Base-by-base conservation (phyloP, 2,329 filamentous ascomycete species). In the Paecilomyces niveus region DNA sequence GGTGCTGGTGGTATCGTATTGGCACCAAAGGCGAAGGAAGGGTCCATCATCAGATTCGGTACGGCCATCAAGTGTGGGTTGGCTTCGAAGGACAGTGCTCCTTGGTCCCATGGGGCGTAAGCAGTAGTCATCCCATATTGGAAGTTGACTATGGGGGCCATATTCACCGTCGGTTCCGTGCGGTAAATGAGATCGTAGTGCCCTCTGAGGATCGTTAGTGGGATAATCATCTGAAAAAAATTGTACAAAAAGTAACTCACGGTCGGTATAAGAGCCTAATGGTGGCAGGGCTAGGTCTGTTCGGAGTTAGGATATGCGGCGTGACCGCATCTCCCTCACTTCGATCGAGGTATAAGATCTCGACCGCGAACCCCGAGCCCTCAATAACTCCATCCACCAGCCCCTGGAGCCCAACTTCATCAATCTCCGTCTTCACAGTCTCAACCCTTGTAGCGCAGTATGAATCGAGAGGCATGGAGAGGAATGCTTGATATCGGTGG, bases 111-210 rank as follows among this genome's bases (percentile, higher is more conserved):
- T 22, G 70, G 64, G 26, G 65, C 57, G 61, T 71, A 75, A 60
- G 72, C 70, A 58, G 72, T 71, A 51, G 72, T 70, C 68, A 76
- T 70, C 57, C 66, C 71, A 60, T 74, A 75, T 61, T 76, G 75
- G 59, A 69, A 71, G 60, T 76, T 76, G 57, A 77, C 74, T 53
- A 75, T 64, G 31, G 72, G 73, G 51, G 69, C 63, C 68, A 74
- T 71, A 58, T 73, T 70, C 54, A 76, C 63, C 58, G 65, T 64
- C 33, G 67, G 66, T 63, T 83, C 82, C 29, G 81, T 78, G 70
- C 85, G 87, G 79, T 99, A 99, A 33, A 97, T 82, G 61, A 99
- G 87, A 73, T 97, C 94, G 74, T 97, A 99, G 75, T 97, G 94
- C 60, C 90, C 91, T 50, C 84, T 87, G 26, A 29, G 63, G 21